phyloP scores from a whole-genome alignment of 805 yeast species.

The Lachancea sp. region DNA sequence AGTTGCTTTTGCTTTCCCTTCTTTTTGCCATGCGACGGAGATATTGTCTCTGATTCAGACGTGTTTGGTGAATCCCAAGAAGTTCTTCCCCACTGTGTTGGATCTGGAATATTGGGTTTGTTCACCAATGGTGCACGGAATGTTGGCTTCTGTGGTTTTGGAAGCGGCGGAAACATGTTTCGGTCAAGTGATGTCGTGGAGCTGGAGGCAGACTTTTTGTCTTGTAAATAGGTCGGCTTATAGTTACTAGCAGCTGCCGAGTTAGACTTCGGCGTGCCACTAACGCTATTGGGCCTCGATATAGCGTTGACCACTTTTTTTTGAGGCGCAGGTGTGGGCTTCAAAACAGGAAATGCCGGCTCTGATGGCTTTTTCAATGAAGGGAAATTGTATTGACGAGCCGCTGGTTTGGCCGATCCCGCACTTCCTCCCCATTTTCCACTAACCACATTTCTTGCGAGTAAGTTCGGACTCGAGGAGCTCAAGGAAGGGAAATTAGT shows the following conservation, averaged over 20 bases:
- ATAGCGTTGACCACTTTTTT: background rate
- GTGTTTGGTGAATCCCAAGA: conserved; percentile 7
- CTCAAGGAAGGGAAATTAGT: conserved; percentile 22
- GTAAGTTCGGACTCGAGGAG: conserved; percentile 8
- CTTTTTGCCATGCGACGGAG: conserved; percentile 30
- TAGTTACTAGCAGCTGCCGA: conserved; percentile 6
- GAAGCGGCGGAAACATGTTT: conserved; percentile 44
- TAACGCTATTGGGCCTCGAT: conserved; percentile 10
- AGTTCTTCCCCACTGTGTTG: conserved; percentile 33
- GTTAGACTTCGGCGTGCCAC: background rate
- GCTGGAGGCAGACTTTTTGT: conserved; percentile 18
- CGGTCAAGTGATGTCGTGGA: conserved; percentile 14
- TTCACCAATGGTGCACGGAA: conserved; percentile 53
- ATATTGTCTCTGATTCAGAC: background rate
- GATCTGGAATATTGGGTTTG: conserved; percentile 33
- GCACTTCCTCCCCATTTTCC: conserved; percentile 30
- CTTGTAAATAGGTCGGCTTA: conserved; percentile 30
- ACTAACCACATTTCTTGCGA: conserved; percentile 15
- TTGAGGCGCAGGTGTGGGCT: conserved; percentile 10
- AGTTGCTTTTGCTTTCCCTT: conserved; percentile 48
- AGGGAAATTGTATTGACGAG: conserved; percentile 28
- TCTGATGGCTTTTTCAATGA: conserved; percentile 23
- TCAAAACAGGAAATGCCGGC: conserved; percentile 12
- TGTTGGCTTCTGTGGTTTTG: conserved; percentile 23
- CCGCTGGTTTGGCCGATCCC: conserved; percentile 11